Conservation (phyloP, 176 grass and related monocot genomes). For the Bonia amplexicaulis region DNA sequence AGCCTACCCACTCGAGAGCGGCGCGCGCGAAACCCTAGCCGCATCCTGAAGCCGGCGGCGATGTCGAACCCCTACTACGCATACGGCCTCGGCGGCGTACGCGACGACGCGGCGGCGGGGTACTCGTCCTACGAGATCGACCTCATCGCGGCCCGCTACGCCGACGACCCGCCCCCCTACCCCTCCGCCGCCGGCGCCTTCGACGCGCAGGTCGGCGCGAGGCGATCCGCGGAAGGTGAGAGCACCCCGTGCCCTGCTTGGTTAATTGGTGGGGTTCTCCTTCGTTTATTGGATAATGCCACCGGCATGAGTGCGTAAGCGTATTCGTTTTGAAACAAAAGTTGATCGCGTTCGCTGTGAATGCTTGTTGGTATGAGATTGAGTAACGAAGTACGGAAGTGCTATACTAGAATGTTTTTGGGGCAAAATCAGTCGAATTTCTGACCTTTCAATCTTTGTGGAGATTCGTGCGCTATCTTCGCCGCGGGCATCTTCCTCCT, state of each 20-base stretch:
- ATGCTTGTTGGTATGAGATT: background rate
- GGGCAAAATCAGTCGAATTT: too few relatives aligned
- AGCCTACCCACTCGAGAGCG: background rate
- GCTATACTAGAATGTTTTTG: too few relatives aligned
- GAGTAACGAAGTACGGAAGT: too few relatives aligned
- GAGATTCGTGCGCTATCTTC: too few relatives aligned
- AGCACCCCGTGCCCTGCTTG: background rate
- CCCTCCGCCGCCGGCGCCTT: constrained; percentile 6
- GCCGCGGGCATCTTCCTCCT: too few relatives aligned
- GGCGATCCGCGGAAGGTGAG: constrained; percentile 71
- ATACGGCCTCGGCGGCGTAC: constrained; percentile 27
- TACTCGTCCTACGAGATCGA: constrained; percentile 60
- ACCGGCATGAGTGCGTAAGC: background rate
- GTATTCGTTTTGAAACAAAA: background rate
- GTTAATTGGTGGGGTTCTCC: background rate
- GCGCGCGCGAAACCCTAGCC: constrained; percentile 35
- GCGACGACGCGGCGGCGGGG: constrained; percentile 15
- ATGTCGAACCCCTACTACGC: constrained; percentile 71
- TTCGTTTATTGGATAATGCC: constrained; percentile 11
- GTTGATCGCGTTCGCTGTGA: background rate
- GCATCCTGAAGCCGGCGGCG: background rate
- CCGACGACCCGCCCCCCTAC: background rate
- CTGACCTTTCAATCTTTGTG: too few relatives aligned
- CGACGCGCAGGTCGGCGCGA: constrained; percentile 32
- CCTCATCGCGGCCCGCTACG: constrained; percentile 46